These are phyloP conservation scores for Vigna unguiculata DNA, from an alignment of 306 rosid genomes.

Conservation along the genomic window DNA sequence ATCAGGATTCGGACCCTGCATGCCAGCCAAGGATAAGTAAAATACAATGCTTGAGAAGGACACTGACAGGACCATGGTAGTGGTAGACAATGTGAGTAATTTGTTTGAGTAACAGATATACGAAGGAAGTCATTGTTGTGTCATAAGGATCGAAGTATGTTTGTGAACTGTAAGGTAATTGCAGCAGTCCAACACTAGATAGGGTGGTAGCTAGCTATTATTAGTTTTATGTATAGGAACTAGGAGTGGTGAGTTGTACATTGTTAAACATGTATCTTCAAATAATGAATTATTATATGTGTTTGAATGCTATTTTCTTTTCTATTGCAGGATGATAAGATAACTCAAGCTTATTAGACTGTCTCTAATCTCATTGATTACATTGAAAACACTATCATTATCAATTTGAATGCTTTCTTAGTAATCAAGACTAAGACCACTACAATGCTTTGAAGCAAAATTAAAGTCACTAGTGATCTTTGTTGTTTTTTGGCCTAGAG, in stretches of 20 bases:
- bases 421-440: background rate
- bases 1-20: constrained; percentile 62
- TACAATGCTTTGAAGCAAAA: background rate
- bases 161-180: constrained; percentile 40
- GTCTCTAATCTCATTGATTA: background rate
- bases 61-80: constrained; percentile 95
- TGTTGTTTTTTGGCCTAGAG: background rate
- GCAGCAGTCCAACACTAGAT: constrained; percentile 39
- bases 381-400: background rate
- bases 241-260: constrained; percentile 59
- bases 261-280: constrained; percentile 49
- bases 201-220: constrained; percentile 50
- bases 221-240: constrained; percentile 51
- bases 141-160: constrained; percentile 49
- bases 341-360: constrained; percentile 29
- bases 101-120: constrained; percentile 30
- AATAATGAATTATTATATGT: constrained; percentile 51
- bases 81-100: constrained; percentile 13
- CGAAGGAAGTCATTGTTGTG: constrained; percentile 33
- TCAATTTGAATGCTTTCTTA: background rate
- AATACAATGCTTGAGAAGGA: constrained; percentile 81
- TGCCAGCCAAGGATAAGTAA: constrained; percentile 50
- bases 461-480: background rate
- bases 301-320: constrained; percentile 42
- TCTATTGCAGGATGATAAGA: constrained; percentile 35